These are phyloP conservation scores for Wickerhamiella australiensis DNA, from an alignment of 805 yeast species.

Conservation along the genomic window DNA sequence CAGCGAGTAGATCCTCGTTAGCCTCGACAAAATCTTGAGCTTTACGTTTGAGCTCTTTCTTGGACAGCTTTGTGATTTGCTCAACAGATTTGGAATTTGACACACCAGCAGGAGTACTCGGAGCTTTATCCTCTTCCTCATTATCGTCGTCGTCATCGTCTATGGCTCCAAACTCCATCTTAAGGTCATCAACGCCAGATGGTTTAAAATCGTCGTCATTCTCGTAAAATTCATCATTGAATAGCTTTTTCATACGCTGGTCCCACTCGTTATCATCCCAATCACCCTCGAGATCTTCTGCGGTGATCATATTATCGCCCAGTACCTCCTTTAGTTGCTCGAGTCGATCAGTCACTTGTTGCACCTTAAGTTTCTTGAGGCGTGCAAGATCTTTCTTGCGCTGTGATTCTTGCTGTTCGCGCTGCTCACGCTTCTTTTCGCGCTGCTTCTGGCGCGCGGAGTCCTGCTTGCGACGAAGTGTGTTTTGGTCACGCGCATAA, in stretches of 20 bases:
- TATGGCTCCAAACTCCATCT: slow-evolving; percentile 33
- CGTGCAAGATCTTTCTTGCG: slow-evolving; percentile 51
- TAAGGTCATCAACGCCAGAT: slow-evolving; percentile 35
- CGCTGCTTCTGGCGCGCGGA: slow-evolving; percentile 72
- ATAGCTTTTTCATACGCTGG: slow-evolving; percentile 64
- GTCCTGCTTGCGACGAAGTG: slow-evolving; percentile 69
- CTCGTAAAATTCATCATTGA: slow-evolving; percentile 72
- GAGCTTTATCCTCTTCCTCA: slow-evolving; percentile 15
- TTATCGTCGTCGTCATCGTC: slow-evolving; percentile 20
- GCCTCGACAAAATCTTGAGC: slow-evolving; percentile 74
- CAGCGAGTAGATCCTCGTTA: slow-evolving; percentile 51
- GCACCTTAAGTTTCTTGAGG: slow-evolving; percentile 64
- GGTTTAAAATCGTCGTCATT: slow-evolving; percentile 51
- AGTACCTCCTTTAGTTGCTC: slow-evolving; percentile 53
- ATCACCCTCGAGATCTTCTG: slow-evolving; percentile 69
- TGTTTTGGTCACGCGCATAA: slow-evolving; percentile 86
- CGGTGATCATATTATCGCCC: slow-evolving; percentile 59
- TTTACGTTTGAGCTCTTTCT: slow-evolving; percentile 45
- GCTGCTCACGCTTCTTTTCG: slow-evolving; percentile 50
- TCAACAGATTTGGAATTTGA: not conserved
- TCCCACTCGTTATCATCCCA: slow-evolving; percentile 92
- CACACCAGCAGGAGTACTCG: too few species aligned
- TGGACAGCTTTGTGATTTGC: slow-evolving; percentile 50
- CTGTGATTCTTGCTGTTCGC: slow-evolving; percentile 39
- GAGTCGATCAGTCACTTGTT: slow-evolving; percentile 62